phyloP scores from a whole-genome alignment of 1,139 yeast genomes.

The Spathaspora sp. region DNA sequence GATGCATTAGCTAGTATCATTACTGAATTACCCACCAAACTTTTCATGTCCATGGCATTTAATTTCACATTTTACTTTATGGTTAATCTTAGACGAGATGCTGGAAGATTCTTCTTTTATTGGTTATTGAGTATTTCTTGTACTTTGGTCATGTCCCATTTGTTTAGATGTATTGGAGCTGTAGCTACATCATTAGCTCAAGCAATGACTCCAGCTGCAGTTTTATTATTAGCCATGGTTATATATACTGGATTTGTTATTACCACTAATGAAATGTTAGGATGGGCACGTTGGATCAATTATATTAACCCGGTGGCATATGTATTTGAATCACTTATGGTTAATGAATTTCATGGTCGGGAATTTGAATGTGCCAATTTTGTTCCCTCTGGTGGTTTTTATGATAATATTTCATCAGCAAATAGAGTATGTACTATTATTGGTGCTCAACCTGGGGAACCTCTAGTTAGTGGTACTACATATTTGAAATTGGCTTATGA shows the following conservation, averaged over 20 bases:
- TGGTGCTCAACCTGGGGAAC: slow-evolving; percentile 61
- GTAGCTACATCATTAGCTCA: slow-evolving; percentile 51
- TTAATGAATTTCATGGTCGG: slow-evolving; percentile 54
- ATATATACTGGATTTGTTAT: slow-evolving; percentile 62
- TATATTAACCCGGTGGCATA: slow-evolving; percentile 58
- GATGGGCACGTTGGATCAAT: slow-evolving; percentile 64
- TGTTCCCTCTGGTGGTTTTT: slow-evolving; percentile 53
- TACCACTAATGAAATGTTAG: slow-evolving; percentile 57
- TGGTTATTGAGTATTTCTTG: slow-evolving; percentile 44
- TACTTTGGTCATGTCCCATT: slow-evolving; percentile 53
- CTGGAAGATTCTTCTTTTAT: slow-evolving; percentile 62
- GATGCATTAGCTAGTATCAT: slow-evolving; percentile 61
- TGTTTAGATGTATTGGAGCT: slow-evolving; percentile 63
- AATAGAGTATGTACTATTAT: slow-evolving; percentile 60
- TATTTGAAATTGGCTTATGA: slow-evolving; percentile 48
- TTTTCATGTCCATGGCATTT: slow-evolving; percentile 43
- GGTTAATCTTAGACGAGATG: slow-evolving; percentile 52
- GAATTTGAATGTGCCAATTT: slow-evolving; percentile 46
- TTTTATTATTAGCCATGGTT: slow-evolving; percentile 50
- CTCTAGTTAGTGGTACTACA: slow-evolving; percentile 55
- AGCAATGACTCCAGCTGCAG: slow-evolving; percentile 64
- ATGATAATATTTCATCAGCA: slow-evolving; percentile 29
- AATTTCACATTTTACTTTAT: slow-evolving; percentile 55
- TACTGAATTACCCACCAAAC: slow-evolving; percentile 58
- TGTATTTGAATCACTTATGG: slow-evolving; percentile 55